Conservation (phyloP, 164 flowering plant species). For the Liriodendron chinense region DNA sequence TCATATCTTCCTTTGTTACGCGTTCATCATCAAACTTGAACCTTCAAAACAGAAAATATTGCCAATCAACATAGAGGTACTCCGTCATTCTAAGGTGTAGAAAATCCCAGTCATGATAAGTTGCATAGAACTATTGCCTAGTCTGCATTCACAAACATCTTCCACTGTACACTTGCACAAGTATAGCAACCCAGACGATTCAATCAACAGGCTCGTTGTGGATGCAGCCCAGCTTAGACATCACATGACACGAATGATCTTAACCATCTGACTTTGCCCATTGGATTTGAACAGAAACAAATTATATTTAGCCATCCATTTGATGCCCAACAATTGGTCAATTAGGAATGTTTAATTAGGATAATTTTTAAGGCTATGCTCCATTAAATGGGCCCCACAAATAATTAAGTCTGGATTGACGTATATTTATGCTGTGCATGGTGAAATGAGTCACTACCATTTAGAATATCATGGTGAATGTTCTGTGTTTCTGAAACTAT, state of each 20-base stretch:
- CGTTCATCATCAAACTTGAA: constrained; percentile 91
- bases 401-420: neutral
- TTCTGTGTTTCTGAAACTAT: too few species aligned
- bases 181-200: neutral
- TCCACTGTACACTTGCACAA: neutral
- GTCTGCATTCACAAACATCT: neutral
- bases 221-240: neutral
- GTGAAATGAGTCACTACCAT: neutral
- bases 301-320: too few species aligned
- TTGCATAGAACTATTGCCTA: neutral
- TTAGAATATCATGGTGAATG: neutral
- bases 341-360: too few species aligned
- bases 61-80: neutral
- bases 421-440: neutral
- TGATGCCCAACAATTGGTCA: too few species aligned
- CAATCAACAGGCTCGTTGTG: neutral
- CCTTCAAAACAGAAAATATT: constrained; percentile 35
- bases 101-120: neutral
- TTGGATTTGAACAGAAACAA: neutral
- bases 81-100: neutral
- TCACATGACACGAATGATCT: neutral
- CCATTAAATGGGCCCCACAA: neutral
- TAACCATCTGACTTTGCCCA: neutral
- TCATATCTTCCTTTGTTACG: constrained; percentile 80
- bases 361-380: neutral